A percentile compares a stretch with the other conserved stretches of the same genome.
Evolutionary conservation across 2,329 filamentous ascomycete species (phyloP).

Genomic region (Trichoderma pleuroti): DNA sequence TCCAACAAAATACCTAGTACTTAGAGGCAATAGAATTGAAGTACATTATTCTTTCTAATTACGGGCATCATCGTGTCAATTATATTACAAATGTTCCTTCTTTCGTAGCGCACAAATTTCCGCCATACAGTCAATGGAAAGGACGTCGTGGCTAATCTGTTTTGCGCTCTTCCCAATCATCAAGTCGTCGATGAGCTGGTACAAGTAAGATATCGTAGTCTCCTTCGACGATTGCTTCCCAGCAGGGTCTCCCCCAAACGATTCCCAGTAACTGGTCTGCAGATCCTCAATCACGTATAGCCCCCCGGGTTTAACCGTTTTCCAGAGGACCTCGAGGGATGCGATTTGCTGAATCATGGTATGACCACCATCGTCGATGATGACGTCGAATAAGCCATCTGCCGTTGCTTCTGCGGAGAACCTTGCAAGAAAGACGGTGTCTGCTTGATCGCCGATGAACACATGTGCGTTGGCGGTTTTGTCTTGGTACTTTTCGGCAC

Average conservation of each 20-base stretch:
- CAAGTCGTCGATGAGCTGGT: conserved; percentile 28
- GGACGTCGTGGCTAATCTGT: conserved; percentile 26
- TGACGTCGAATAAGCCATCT: conserved; percentile 35
- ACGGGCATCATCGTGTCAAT: neutral
- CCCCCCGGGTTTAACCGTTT: conserved; percentile 35
- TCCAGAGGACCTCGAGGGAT: conserved; percentile 36
- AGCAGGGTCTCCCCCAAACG: conserved; percentile 27
- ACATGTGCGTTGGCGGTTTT: conserved; percentile 36
- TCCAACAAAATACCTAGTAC: neutral
- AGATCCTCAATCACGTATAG: conserved; percentile 37
- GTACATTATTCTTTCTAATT: neutral
- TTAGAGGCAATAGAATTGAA: conserved; percentile 8
- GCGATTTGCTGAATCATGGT: conserved; percentile 38
- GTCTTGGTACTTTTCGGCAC: conserved; percentile 35
- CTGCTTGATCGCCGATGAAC: conserved; percentile 39
- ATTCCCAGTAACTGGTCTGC: conserved; percentile 28
- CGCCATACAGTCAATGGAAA: conserved; percentile 30
- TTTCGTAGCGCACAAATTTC: conserved; percentile 31
- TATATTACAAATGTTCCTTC: conserved; percentile 18
- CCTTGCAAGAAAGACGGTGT: conserved; percentile 33
- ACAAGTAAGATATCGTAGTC: conserved; percentile 29
- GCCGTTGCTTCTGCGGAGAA: conserved; percentile 33
- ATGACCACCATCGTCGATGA: conserved; percentile 41
- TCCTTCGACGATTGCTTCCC: conserved; percentile 24
- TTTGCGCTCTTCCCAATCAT: conserved; percentile 24